Conservation (phyloP, 2,329 filamentous ascomycete genomes). For the Plenodomus tracheiphilus region DNA sequence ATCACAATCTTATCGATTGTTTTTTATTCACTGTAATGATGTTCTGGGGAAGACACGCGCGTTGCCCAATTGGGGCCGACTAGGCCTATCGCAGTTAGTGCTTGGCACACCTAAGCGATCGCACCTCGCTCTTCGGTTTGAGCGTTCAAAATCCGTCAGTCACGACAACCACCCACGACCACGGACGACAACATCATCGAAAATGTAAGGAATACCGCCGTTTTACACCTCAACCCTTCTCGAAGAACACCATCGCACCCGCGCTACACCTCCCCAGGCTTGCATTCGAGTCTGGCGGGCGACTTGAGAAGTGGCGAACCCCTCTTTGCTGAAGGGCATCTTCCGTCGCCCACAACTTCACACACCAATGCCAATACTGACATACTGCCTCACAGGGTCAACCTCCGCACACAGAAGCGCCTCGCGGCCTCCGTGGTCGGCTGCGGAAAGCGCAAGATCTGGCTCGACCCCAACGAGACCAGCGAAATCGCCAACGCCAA, state of each 20-base stretch:
- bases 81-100: neutral
- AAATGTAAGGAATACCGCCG: slow-evolving; percentile 46
- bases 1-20: neutral
- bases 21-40: neutral
- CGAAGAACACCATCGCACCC: slow-evolving; percentile 23
- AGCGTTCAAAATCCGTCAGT: slow-evolving; percentile 2
- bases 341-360: slow-evolving; percentile 21
- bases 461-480: slow-evolving; percentile 99
- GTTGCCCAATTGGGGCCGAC: neutral
- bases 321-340: slow-evolving; percentile 34
- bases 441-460: slow-evolving; percentile 99
- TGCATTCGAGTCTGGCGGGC: slow-evolving; percentile 26
- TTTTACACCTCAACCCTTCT: slow-evolving; percentile 13
- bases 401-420: slow-evolving; percentile 99
- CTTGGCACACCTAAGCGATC: neutral
- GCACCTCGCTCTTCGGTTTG: neutral
- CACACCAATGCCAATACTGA: slow-evolving; percentile 33
- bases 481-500: slow-evolving; percentile 99
- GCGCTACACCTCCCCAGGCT: slow-evolving; percentile 19
- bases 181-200: slow-evolving; percentile 46
- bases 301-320: slow-evolving; percentile 38
- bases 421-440: slow-evolving; percentile 97
- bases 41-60: neutral
- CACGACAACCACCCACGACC: slow-evolving; percentile 37
- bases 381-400: slow-evolving; percentile 72